Base-by-base conservation (phyloP, 345 rosid genomes). In the Arabis hirsuta region DNA sequence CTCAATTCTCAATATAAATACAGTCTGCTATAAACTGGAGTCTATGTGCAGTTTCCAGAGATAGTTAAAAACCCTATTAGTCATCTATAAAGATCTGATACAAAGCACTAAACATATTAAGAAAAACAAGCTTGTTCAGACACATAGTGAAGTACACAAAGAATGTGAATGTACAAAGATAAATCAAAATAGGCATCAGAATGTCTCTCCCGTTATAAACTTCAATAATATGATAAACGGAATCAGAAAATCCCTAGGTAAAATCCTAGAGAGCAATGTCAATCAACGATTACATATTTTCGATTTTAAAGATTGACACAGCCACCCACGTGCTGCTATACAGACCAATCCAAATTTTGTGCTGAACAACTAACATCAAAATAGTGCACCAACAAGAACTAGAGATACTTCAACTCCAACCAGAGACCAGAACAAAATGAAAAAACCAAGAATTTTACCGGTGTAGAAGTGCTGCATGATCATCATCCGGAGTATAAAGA, bases 391-490 rank as follows among this genome's bases (percentile, higher is more conserved):
- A 62, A 29, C 46, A 39, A 76, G 62, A 59, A 36, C 32, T 27
- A 70, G 43, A 56, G 24, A 48, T 16, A 42, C 19, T 24, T 45
- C 29, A 57, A 57, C 62, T 76, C 50, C 62, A 70, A 55, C 26
- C 42, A 57, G 47, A 39, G 29, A 62, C 57, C 47, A 69, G 53
- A 62, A 63, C 31, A 56, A 56, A 14, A 31, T 42, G 8, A 76
- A 57, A 57, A 69, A 70, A 70, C 8, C 32, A 58, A 56, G 13
- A 57, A 48, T 2, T 24, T 70, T 84, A 94, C 98, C 92, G 84
- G 52, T 94, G 98, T 74, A 94, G 97, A 69, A 94, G 84, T 55
- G 90, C 97, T 62, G 92, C 74, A 82, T 91, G 98, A 79, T 91
- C 98, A 77, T 94, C 92, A 42, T 88, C 87, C 38, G 90, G 84